Conservation (phyloP, 331 rosid species). For the Acacia concinna region DNA sequence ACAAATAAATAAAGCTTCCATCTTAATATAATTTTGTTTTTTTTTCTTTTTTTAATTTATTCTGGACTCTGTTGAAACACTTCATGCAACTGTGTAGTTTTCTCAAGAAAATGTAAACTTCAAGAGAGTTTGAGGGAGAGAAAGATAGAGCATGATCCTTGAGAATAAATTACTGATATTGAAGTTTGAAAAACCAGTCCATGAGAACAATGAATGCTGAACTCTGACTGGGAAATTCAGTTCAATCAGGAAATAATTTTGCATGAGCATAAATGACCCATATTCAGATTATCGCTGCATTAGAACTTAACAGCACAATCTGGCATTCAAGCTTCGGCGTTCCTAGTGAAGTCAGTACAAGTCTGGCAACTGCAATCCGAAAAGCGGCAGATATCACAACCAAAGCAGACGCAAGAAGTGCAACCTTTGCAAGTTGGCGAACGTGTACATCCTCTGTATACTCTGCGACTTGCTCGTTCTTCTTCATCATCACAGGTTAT, state of each 20-base stretch:
- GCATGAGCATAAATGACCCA: constrained; percentile 32
- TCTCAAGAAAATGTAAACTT: background rate
- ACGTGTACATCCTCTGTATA: constrained; percentile 82
- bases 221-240: constrained; percentile 42
- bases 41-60: no score
- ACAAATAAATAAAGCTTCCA: background rate
- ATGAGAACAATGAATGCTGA: constrained; percentile 47
- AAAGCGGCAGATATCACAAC: constrained; percentile 87
- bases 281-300: constrained; percentile 14
- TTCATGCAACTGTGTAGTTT: background rate
- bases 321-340: constrained; percentile 58
- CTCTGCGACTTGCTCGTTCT: constrained; percentile 86
- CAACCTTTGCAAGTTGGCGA: constrained; percentile 93
- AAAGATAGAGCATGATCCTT: background rate
- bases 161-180: constrained; percentile 28
- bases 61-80: background rate
- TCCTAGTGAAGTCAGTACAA: constrained; percentile 86
- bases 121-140: background rate
- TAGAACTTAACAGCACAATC: background rate
- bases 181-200: constrained; percentile 49
- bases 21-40: background rate
- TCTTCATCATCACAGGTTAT: constrained; percentile 84
- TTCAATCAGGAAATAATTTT: constrained; percentile 34
- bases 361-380: constrained; percentile 98
- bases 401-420: constrained; percentile 97